Conservation (phyloP, 371 early-diverging fungal genomes). For the Actinomortierella wolfii region DNA sequence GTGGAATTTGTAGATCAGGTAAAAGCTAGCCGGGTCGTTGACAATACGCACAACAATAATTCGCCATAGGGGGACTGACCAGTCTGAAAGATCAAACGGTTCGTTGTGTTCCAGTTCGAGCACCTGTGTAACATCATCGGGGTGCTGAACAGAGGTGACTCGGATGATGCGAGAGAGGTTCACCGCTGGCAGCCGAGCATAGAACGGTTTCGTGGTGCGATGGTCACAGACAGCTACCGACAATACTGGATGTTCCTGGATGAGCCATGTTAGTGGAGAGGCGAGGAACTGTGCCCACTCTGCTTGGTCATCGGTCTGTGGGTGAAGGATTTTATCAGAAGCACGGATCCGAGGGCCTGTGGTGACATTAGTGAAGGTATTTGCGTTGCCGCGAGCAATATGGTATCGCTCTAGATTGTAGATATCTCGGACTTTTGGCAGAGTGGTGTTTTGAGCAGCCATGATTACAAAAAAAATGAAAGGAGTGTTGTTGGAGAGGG, state of each 20-base stretch:
- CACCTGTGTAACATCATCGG: neutral
- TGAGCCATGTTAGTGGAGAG: constrained; percentile 10
- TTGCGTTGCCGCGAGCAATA: constrained; percentile 31
- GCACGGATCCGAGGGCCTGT: constrained; percentile 15
- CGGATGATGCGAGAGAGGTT: constrained; percentile 13
- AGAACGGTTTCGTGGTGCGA: constrained; percentile 20
- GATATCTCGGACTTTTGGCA: constrained; percentile 21
- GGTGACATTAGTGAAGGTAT: constrained; percentile 33
- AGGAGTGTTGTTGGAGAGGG: too few relatives aligned
- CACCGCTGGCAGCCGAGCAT: constrained; percentile 15
- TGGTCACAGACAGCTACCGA: constrained; percentile 20
- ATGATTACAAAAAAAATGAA: too few relatives aligned
- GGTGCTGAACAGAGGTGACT: neutral
- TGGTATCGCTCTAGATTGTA: constrained; percentile 36
- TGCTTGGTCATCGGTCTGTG: neutral
- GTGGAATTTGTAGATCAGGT: constrained; percentile 13
- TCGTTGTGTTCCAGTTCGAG: constrained; percentile 32
- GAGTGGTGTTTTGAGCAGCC: neutral
- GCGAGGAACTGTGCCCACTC: constrained; percentile 23
- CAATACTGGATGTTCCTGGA: constrained; percentile 18
- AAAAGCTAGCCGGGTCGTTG: neutral
- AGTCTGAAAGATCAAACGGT: constrained; percentile 27
- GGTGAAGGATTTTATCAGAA: neutral
- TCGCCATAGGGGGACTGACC: constrained; percentile 26
- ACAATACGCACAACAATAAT: constrained; percentile 13